Evolutionary conservation across 2,329 filamentous ascomycete species (phyloP), one percentile per base, ranked within the genome.

Genomic region (Pseudogymnoascus sp.): DNA sequence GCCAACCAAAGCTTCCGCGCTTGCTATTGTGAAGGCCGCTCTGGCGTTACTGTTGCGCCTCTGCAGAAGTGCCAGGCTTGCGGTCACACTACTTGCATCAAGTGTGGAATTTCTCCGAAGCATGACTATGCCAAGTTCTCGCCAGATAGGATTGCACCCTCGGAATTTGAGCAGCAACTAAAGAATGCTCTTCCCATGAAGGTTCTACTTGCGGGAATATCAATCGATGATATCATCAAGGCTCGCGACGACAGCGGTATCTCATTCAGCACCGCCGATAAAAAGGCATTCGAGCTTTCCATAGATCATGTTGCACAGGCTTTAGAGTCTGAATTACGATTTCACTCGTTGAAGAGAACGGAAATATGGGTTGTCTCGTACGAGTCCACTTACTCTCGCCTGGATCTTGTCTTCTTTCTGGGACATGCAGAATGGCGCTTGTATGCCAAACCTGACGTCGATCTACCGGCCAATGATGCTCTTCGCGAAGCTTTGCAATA

Each of bases 1-100:
- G 70, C 70, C 5, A 57, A 61, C 8, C 28, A 58, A 30, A 79
- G 75, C 61, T 69, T 72, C 8, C 74, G 75, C 9, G 71, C 78
- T n/a, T 88, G 84, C 63, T 69, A 71, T 39, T 87, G 84, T 61
- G 84, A 87, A 70, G 76, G 78, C 1, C 72, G 74, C 34, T 70
- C 69, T 2, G 65, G 69, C 0, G 69, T 76, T 1, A 71, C 73
- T 3, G 65, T 67, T 5, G 70, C 70, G 8, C 61, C 65, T 0
- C 74, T 85, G 5, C 72, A 77, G 34, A 64, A 69, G 35, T 86
- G 83, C 65, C 65, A 64, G 0, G 67, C 75, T 4, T 87, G 84
- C 63, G 71, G 68, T 0, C 79, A 85, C 64, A 81, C 79, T 2
- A 76, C 78, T 9, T 86, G 83, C 67, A 66, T 70, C 1, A 67